phyloP scores from a whole-genome alignment of 352 stramenopile species.

The Globisporangium polare region DNA sequence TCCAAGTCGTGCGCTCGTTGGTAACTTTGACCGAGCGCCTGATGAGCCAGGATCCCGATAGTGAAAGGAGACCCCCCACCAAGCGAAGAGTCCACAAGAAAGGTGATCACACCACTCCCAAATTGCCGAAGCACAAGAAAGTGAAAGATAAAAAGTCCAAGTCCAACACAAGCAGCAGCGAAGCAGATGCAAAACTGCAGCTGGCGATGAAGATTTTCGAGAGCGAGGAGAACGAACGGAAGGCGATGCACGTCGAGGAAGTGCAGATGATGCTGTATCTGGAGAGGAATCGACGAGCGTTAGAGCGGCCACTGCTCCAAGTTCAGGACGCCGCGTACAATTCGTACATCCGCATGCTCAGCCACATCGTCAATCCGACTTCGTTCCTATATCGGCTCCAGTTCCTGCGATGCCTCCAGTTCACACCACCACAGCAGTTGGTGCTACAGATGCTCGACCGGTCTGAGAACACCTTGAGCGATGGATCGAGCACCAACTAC shows the following conservation, averaged over 20 bases:
- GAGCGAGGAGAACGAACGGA: constrained; percentile 37
- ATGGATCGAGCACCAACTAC: constrained; percentile 14
- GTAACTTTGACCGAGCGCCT: constrained; percentile 18
- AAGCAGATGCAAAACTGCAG: constrained; percentile 10
- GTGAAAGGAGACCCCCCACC: not conserved
- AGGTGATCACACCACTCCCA: not conserved
- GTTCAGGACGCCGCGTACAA: constrained; percentile 47
- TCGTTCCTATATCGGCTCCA: constrained; percentile 42
- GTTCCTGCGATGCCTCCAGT: constrained; percentile 44
- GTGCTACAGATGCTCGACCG: constrained; percentile 30
- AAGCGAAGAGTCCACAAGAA: constrained; percentile 8
- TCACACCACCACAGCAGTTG: constrained; percentile 33
- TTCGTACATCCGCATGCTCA: constrained; percentile 43
- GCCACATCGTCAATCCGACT: constrained; percentile 45
- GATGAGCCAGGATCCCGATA: not conserved
- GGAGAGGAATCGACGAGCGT: constrained; percentile 30
- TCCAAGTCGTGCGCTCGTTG: constrained; percentile 14
- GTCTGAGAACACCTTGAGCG: constrained; percentile 9
- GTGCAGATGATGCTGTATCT: constrained; percentile 41
- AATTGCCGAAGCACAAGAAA: constrained; percentile 9
- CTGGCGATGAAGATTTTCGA: constrained; percentile 38
- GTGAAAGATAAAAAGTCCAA: constrained; percentile 7
- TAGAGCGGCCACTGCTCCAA: constrained; percentile 43
- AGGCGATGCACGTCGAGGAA: constrained; percentile 42
- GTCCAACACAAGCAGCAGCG: not conserved